Base-by-base conservation (phyloP, 495 filamentous ascomycete genomes). In the Tetracladium setigerum region DNA sequence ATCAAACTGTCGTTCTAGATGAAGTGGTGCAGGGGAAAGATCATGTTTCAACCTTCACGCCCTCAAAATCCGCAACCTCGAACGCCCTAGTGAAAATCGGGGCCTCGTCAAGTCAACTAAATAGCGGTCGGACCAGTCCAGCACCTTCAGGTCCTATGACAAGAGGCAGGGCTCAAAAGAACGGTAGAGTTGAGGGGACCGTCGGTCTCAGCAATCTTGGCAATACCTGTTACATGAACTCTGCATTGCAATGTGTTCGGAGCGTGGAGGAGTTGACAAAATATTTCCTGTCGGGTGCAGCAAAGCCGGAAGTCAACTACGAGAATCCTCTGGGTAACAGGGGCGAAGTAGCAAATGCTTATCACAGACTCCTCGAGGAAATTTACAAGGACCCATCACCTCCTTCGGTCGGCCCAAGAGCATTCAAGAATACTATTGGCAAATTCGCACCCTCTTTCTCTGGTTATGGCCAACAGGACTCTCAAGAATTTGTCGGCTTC, bases 171-270 rank as follows among this genome's bases (percentile, higher is more conserved):
- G 67, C 78, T 2, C 76, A 80, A 47, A 74, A 73, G 47, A 76
- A 74, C 46, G 84, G 81, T 1, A 77, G 83, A 41, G 73, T 75
- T 11, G 66, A 77, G 24, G 90, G 90, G 13, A 82, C 76, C 22
- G 85, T 88, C 36, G 92, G 92, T 24, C 67, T 98, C 38, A 80
- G 76, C 44, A 98, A 98, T 57, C 66, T 97, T 19, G 92, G 92
- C 14, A 98, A 98, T 56, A 96, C 92, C 0, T 98, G 92, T 66
- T 98, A 97, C 64, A 95, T 96, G 88, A 96, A 96, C 65, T 95
- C 92, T 13, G 92, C 94, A 16, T 66, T 96, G 41, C 92, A 98
- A 61, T 97, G 92, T 60, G 73, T 98, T 33, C 79, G 89, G 30
- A 90, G 84, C 52, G 86, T 95, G 2, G 86, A 94, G 51, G 92